Evolutionary conservation across 176 grass and related monocot genomes (phyloP).

Genomic region (Hordeum vulgare): DNA sequence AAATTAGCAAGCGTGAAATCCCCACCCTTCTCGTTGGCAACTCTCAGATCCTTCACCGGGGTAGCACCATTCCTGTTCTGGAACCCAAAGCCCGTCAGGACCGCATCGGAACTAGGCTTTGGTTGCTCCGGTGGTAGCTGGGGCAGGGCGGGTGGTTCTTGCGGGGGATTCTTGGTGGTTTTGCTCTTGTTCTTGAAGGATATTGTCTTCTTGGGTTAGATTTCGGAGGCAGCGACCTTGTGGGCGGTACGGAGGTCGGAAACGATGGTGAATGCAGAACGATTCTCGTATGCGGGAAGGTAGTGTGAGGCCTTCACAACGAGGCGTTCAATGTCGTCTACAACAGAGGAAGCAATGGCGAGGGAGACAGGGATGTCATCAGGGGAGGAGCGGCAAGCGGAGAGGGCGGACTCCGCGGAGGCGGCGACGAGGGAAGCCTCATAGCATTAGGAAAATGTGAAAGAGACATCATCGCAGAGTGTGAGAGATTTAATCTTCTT

Average conservation of each 20-base stretch:
- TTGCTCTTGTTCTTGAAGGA: slow-evolving; percentile 75
- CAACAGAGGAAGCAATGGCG: slow-evolving; percentile 26
- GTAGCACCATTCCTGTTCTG: slow-evolving; percentile 35
- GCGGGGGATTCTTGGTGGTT: slow-evolving; percentile 36
- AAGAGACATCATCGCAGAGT: background rate
- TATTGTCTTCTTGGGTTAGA: slow-evolving; percentile 69
- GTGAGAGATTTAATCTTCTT: too few relatives aligned
- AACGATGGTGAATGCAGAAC: background rate
- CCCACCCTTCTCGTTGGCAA: slow-evolving; percentile 42
- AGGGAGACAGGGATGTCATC: background rate
- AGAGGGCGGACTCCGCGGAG: slow-evolving; percentile 19
- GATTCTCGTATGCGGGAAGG: background rate
- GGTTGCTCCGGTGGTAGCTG: background rate
- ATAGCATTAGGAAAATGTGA: background rate
- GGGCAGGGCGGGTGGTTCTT: slow-evolving; percentile 10
- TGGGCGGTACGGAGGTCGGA: slow-evolving; percentile 55
- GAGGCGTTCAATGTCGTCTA: slow-evolving; percentile 42
- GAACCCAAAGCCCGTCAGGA: slow-evolving; percentile 51
- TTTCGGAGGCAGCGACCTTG: slow-evolving; percentile 26
- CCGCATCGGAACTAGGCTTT: slow-evolving; percentile 7
- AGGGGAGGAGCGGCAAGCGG: slow-evolving; percentile 28
- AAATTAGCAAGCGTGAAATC: slow-evolving; percentile 81
- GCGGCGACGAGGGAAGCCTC: background rate
- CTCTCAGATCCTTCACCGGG: slow-evolving; percentile 69
- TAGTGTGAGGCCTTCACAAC: background rate